phyloP scores from a whole-genome alignment of 805 yeast species.

The Saccharomycopsis oosterbeekiorum region DNA sequence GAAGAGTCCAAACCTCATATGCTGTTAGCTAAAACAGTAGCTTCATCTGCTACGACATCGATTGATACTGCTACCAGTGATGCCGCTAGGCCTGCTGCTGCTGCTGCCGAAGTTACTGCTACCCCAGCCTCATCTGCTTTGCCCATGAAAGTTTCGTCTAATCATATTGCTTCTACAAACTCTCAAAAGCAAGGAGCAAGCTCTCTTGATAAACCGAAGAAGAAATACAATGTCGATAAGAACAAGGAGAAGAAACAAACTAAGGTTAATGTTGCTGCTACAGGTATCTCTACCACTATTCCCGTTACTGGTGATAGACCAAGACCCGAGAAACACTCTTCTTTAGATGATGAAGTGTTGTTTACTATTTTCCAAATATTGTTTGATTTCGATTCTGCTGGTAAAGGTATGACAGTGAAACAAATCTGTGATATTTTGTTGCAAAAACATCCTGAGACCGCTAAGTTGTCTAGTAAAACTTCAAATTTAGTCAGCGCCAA shows the following conservation, averaged over 20 bases:
- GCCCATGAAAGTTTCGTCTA: not conserved
- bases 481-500: constrained; percentile 77
- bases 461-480: constrained; percentile 67
- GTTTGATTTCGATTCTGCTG: constrained; percentile 56
- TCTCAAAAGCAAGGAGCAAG: not conserved
- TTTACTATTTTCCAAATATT: constrained; percentile 66
- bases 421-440: constrained; percentile 71
- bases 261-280: constrained; percentile 30
- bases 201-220: constrained; percentile 9
- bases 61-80: not conserved
- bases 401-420: constrained; percentile 82
- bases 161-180: not conserved
- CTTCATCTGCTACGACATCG: not conserved
- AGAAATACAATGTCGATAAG: constrained; percentile 20
- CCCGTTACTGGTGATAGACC: constrained; percentile 76
- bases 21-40: not conserved
- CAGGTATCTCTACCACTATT: constrained; percentile 68
- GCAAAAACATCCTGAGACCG: constrained; percentile 76
- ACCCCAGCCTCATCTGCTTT: not conserved
- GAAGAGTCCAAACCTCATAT: not conserved
- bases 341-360: constrained; percentile 67
- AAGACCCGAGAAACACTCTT: constrained; percentile 53
- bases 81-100: not conserved
- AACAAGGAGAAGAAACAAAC: constrained; percentile 36
- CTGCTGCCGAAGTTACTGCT: not conserved